Percentiles rank a stretch among this genome's conserved stretches.
phyloP scores from a whole-genome alignment of 495 filamentous ascomycete species.

The Tetracladium setigerum region DNA sequence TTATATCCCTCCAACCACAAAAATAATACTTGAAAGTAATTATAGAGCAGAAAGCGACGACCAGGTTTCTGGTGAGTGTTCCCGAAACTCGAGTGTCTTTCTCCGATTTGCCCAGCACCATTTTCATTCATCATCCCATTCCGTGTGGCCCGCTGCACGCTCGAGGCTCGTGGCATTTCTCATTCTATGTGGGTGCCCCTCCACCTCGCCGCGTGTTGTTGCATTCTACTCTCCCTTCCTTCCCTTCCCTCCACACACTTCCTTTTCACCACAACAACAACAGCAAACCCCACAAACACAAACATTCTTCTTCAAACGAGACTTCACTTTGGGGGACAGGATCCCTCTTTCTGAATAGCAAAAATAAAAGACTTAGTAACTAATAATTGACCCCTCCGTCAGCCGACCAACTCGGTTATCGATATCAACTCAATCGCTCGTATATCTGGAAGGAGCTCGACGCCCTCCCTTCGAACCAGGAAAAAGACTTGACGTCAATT shows the following conservation, averaged over 20 bases:
- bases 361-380: neutral
- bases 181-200: too few relatives aligned
- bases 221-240: constrained; percentile 15
- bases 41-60: neutral
- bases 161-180: constrained; percentile 7
- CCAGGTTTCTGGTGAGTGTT: constrained; percentile 3
- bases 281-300: constrained; percentile 1
- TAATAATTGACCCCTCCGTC: constrained; percentile 5
- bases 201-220: too few relatives aligned
- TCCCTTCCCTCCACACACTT: constrained; percentile 15
- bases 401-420: constrained; percentile 4
- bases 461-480: too few relatives aligned
- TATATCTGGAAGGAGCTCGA: too few relatives aligned
- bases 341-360: neutral
- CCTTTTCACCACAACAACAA: constrained; percentile 8
- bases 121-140: too few relatives aligned
- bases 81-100: constrained; percentile 16
- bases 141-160: constrained; percentile 1
- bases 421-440: neutral
- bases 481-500: too few relatives aligned
- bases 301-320: constrained; percentile 14
- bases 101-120: constrained; percentile 18
- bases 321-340: neutral
- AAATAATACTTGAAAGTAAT: neutral
- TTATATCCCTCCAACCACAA: constrained; percentile 1